Conservation (phyloP, 306 rosid species). For the Ziziphus jujuba region DNA sequence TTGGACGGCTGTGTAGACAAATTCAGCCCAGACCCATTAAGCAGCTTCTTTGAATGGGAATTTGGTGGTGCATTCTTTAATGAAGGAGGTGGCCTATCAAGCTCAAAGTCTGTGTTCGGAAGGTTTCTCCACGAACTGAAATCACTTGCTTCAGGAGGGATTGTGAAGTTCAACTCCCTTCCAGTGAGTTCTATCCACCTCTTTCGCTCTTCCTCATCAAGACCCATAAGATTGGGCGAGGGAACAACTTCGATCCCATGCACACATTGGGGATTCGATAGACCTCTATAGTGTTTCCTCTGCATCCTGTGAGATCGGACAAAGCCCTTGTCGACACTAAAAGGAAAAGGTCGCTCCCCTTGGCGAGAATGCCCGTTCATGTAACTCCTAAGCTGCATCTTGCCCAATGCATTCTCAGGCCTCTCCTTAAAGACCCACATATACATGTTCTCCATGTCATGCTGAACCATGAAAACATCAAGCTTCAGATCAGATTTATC, state of each 20-base stretch:
- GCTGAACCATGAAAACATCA: slow-evolving; percentile 92
- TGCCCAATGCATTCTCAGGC: slow-evolving; percentile 90
- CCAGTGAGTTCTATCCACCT: slow-evolving; percentile 92
- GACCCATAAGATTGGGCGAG: slow-evolving; percentile 59
- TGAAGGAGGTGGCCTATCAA: slow-evolving; percentile 64
- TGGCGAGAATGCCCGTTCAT: slow-evolving; percentile 99
- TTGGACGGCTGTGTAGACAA: slow-evolving; percentile 58
- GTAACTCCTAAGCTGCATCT: slow-evolving; percentile 97
- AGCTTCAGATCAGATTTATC: slow-evolving; percentile 88
- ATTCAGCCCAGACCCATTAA: slow-evolving; percentile 73
- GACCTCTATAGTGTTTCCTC: slow-evolving; percentile 87
- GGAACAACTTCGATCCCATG: slow-evolving; percentile 79
- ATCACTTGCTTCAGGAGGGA: slow-evolving; percentile 84
- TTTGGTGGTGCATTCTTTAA: slow-evolving; percentile 48
- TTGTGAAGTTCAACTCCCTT: slow-evolving; percentile 69
- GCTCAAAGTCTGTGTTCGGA: slow-evolving; percentile 83
- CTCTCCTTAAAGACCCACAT: slow-evolving; percentile 99
- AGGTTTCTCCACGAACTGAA: slow-evolving; percentile 88
- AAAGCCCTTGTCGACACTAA: slow-evolving; percentile 80
- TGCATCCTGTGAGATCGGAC: slow-evolving; percentile 97
- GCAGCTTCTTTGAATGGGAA: slow-evolving; percentile 71
- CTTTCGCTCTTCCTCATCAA: slow-evolving; percentile 71
- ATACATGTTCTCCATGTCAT: slow-evolving; percentile 98
- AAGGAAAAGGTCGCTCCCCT: slow-evolving; percentile 91
- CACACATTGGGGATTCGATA: slow-evolving; percentile 91